Evolutionary conservation across 2,329 filamentous ascomycete genomes (phyloP).

Genomic region (Fonsecaea multimorphosa): DNA sequence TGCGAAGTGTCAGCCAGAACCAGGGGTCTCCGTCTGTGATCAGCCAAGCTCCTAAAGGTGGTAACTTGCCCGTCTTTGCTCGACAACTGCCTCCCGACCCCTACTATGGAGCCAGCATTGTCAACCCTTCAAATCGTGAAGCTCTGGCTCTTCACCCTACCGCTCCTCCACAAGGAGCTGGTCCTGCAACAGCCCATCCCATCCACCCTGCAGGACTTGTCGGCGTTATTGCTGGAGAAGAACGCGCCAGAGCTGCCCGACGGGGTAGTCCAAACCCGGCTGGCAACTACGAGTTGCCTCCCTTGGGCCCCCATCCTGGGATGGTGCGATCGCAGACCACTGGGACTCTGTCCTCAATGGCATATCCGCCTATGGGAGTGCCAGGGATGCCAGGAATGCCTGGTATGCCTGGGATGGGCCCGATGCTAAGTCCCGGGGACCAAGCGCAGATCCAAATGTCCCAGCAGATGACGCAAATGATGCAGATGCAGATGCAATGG

Average conservation of each 20-base stretch:
- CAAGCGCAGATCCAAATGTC: constrained; percentile 80
- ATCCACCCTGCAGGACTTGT: constrained; percentile 78
- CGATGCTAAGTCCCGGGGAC: constrained; percentile 64
- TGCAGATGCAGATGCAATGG: constrained; percentile 94
- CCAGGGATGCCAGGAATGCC: constrained; percentile 22
- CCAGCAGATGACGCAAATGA: constrained; percentile 83
- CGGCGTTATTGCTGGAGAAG: constrained; percentile 85
- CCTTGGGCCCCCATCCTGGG: constrained; percentile 38
- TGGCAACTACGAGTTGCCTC: constrained; percentile 46
- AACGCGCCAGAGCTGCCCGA: constrained; percentile 76
- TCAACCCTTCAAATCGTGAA: constrained; percentile 74
- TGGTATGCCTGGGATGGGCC: constrained; percentile 39
- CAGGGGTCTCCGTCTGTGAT: constrained; percentile 66
- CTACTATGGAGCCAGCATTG: constrained; percentile 78
- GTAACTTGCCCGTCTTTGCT: constrained; percentile 78
- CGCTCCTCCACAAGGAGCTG: constrained; percentile 25
- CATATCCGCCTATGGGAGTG: constrained; percentile 33
- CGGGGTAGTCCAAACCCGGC: constrained; percentile 76
- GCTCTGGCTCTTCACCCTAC: constrained; percentile 70
- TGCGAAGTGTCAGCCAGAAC: constrained; percentile 49
- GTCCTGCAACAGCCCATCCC: constrained; percentile 38
- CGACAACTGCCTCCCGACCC: constrained; percentile 82
- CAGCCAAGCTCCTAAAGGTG: constrained; percentile 49
- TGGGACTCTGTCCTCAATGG: constrained; percentile 42
- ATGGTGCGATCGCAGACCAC: constrained; percentile 50